Conservation (phyloP, 306 rosid genomes). For the Leucaena leucocephala region DNA sequence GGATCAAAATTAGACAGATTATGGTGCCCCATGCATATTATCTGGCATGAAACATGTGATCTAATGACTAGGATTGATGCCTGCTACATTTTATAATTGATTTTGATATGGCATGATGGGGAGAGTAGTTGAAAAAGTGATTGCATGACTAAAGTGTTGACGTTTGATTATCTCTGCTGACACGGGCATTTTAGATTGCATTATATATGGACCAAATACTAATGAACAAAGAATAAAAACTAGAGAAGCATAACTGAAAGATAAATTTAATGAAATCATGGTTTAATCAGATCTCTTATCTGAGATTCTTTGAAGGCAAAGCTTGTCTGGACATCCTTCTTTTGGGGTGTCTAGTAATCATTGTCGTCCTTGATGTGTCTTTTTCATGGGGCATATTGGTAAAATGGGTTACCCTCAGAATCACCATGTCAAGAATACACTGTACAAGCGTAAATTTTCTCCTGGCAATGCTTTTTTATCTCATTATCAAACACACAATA, state of each 20-base stretch:
- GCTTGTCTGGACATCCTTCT: constrained; percentile 56
- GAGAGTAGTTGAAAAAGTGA: neutral
- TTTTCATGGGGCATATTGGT: constrained; percentile 61
- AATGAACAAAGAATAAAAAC: neutral
- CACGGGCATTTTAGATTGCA: neutral
- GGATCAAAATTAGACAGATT: neutral
- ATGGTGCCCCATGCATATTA: neutral
- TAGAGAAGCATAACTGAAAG: neutral
- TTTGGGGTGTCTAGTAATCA: constrained; percentile 61
- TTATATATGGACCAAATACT: neutral
- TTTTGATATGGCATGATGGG: neutral
- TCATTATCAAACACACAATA: no score
- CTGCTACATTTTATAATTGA: neutral
- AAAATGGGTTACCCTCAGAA: constrained; percentile 28
- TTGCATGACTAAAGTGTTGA: neutral
- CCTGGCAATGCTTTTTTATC: neutral
- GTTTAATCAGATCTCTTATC: neutral
- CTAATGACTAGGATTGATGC: neutral
- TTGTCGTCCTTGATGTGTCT: constrained; percentile 67
- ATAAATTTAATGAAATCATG: neutral
- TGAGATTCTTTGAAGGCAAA: constrained; percentile 10
- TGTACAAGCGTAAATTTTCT: neutral
- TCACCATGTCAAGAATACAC: neutral
- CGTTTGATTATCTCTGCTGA: neutral
- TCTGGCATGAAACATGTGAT: neutral